These are phyloP conservation scores for Colletotrichum caudatum DNA, from an alignment of 2,329 filamentous ascomycete species.

Conservation along the genomic window DNA sequence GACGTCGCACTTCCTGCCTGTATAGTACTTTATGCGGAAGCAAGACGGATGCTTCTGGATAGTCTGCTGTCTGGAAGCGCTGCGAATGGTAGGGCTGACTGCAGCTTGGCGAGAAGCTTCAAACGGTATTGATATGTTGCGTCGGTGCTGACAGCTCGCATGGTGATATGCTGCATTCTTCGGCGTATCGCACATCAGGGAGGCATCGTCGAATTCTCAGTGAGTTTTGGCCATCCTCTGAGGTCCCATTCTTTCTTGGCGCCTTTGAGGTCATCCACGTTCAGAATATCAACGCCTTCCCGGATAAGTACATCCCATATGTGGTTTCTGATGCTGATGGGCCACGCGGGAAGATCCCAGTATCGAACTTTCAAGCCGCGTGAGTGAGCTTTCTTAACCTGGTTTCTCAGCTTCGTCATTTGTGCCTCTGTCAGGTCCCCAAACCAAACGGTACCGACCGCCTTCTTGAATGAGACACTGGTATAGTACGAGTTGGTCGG, in stretches of 20 bases:
- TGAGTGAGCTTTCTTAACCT: conserved; percentile 63
- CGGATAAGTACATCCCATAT: conserved; percentile 67
- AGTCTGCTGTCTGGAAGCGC: background rate
- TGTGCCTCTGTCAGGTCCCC: conserved; percentile 59
- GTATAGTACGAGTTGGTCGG: conserved; percentile 74
- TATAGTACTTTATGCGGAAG: background rate
- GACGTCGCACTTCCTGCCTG: background rate
- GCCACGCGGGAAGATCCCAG: conserved; percentile 71
- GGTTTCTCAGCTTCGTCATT: conserved; percentile 56
- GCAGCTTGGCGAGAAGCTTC: background rate
- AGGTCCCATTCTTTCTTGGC: conserved; percentile 55
- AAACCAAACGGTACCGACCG: conserved; percentile 65
- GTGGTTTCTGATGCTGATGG: conserved; percentile 63
- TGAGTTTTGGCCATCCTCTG: conserved; percentile 33
- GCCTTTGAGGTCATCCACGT: conserved; percentile 69
- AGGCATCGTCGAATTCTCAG: conserved; percentile 12
- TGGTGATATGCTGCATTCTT: background rate
- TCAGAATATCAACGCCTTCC: conserved; percentile 71
- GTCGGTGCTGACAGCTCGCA: background rate
- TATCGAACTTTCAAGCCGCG: conserved; percentile 69
- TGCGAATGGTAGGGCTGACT: background rate
- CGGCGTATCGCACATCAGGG: background rate
- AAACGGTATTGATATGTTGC: background rate
- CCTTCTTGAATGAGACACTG: conserved; percentile 65
- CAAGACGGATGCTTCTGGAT: background rate